Base-by-base conservation (phyloP, 768 basidiomycete genomes). In the Terana coerulea region DNA sequence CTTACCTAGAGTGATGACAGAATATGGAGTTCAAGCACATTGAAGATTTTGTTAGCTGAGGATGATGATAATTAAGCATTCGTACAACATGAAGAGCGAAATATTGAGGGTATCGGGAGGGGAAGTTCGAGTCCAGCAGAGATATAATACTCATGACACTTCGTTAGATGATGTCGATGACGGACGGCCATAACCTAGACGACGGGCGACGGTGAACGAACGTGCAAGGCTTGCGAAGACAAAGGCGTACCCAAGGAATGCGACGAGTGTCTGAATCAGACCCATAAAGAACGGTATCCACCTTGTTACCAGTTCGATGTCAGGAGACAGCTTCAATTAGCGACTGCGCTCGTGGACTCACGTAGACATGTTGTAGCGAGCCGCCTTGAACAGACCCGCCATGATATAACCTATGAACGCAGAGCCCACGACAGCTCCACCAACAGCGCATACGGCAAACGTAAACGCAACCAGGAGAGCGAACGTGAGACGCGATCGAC, bases 251-350 rank as follows among this genome's bases (percentile, higher is more conserved):
- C 68, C 72, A 25, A 76, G 66, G 48, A 75, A 58, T 12, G 68
- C 67, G 14, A 76, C 57, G 5, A 73, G 60, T n/a, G 67, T 65
- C 49, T 73, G 71, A 37, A 76, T 66, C 46, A 72, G 61, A 2
- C 69, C 75, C 54, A 71, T 69, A 14, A 75, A 47, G 44, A 75
- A 74, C 10, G 75, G 74, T 21, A 76, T 59, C 75, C 75, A 75
- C 24, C 70, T 72, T 46, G 9, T 47, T 1, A 24, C 11, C 10
- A 15, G 22, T n/a, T 3, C 11, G 51, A 12, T 41, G 19, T 22
- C 5, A 17, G 25, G 26, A 17, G 24, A n/a, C 6, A 12, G 14
- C 14, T 17, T 11, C 30, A 10, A 15, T 30, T 5, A 26, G 19
- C 7, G 1, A 35, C n/a, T 40, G 39, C 7, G 19, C n/a, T 17